These are phyloP conservation scores for Gigaspora rosea DNA, from an alignment of 192 early-diverging fungal genomes.

Conservation along the genomic window DNA sequence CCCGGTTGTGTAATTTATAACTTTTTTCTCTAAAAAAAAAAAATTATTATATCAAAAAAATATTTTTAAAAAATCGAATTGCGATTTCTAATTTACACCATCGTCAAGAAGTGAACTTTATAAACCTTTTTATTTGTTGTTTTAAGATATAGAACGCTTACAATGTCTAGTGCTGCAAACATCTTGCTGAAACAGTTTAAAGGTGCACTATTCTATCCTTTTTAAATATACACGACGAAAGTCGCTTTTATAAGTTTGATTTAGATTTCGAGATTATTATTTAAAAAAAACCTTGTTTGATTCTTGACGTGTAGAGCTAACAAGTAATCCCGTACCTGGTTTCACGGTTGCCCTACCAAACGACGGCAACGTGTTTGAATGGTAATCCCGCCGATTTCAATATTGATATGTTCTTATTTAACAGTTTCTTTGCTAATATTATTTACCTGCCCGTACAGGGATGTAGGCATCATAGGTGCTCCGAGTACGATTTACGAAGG, in stretches of 20 bases:
- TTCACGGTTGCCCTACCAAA: conserved; percentile 52
- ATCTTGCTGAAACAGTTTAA: conserved; percentile 53
- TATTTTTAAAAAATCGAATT: too few relatives aligned
- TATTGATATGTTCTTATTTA: not conserved
- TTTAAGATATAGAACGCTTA: too few relatives aligned
- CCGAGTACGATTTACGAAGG: conserved; percentile 54
- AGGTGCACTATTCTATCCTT: conserved; percentile 32
- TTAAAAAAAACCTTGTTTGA: not conserved
- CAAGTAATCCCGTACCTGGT: conserved; percentile 51
- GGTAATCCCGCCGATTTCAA: conserved; percentile 30
- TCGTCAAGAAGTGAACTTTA: too few relatives aligned
- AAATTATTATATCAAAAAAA: too few relatives aligned
- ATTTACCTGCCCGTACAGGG: conserved; percentile 28
- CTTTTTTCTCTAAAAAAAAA: too few relatives aligned
- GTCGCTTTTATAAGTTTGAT: not conserved
- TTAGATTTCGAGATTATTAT: not conserved
- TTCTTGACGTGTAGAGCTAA: conserved; percentile 38
- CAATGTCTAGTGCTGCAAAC: conserved; percentile 43
- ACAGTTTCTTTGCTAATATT: not conserved
- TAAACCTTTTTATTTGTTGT: too few relatives aligned
- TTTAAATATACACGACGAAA: not conserved
- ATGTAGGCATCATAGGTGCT: conserved; percentile 51
- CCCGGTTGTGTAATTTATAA: too few relatives aligned
- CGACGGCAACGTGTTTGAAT: conserved; percentile 45
- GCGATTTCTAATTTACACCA: too few relatives aligned